Percentiles rank a stretch among this genome's conserved stretches.
These are phyloP conservation scores for Hericium coralloides DNA, from an alignment of 768 basidiomycete species.

Conservation along the genomic window DNA sequence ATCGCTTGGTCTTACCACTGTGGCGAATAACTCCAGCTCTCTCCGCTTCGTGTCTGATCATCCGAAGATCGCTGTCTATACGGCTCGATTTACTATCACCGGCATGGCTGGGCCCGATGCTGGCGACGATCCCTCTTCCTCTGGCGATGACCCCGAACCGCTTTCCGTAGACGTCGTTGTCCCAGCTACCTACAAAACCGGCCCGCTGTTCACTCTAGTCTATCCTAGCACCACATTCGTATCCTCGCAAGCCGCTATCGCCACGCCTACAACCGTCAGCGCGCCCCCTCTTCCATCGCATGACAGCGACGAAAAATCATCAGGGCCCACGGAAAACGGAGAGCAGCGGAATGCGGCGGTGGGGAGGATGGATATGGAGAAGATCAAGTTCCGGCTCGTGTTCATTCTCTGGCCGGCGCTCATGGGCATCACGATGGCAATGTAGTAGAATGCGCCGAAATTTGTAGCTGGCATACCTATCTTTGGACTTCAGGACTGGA, in stretches of 20 bases:
- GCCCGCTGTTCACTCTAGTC: not conserved
- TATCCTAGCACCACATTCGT: not conserved
- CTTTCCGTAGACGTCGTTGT: not conserved
- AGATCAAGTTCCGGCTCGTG: constrained; percentile 5
- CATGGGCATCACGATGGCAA: constrained; percentile 3
- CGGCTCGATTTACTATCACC: not conserved
- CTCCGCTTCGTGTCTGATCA: not conserved
- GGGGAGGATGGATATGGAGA: constrained; percentile 1
- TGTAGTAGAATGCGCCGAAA: not conserved
- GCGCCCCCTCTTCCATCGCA: not conserved
- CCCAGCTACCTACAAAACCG: not conserved
- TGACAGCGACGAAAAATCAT: not conserved
- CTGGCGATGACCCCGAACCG: not conserved
- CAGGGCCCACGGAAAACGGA: not conserved
- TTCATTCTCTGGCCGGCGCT: constrained; percentile 4
- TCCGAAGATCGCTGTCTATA: not conserved
- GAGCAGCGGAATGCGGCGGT: not conserved
- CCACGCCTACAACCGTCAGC: not conserved
- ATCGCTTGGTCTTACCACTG: not conserved
- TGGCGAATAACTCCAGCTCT: not conserved
- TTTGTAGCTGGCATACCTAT: no score
- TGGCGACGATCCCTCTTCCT: no score
- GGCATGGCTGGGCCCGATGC: not conserved
- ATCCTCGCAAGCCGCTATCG: not conserved
- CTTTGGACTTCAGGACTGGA: no score